Evolutionary conservation across 1,284 basidiomycete species (phyloP).

Genomic region (Schizophyllum amplum): DNA sequence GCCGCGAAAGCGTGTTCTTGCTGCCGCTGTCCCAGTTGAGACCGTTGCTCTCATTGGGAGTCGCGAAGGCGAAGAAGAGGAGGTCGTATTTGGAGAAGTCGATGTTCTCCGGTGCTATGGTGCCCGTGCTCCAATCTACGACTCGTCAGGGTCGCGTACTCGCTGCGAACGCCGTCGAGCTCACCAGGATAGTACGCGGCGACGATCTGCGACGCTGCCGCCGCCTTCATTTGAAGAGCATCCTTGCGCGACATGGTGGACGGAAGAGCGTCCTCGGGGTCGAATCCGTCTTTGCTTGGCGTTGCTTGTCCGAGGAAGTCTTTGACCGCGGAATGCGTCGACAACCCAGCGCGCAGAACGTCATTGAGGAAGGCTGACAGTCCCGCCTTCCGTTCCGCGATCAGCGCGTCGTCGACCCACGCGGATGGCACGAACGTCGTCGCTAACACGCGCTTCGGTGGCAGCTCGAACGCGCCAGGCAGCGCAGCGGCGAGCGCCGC

Average conservation of each 20-base stretch:
- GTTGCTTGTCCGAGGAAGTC: slow-evolving; percentile 29
- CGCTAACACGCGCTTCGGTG: slow-evolving; percentile 39
- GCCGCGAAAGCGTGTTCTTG: slow-evolving; percentile 34
- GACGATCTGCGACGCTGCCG: slow-evolving; percentile 21
- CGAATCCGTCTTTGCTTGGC: slow-evolving; percentile 17
- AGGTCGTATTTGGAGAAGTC: slow-evolving; percentile 69
- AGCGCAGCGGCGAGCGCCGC: slow-evolving; percentile 32
- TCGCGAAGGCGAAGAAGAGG: slow-evolving; percentile 61
- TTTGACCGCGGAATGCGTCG: slow-evolving; percentile 23
- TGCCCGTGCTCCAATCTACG: slow-evolving; percentile 56
- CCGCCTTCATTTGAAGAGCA: slow-evolving; percentile 23
- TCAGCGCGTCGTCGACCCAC: slow-evolving; percentile 45
- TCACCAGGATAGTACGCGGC: slow-evolving; percentile 45
- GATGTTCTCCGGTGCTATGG: slow-evolving; percentile 54
- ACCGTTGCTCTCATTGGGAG: slow-evolving; percentile 41
- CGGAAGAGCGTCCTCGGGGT: slow-evolving; percentile 35
- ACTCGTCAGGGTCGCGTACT: background rate
- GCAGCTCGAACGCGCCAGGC: slow-evolving; percentile 31
- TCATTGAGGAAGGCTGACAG: slow-evolving; percentile 34
- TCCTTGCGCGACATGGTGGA: slow-evolving; percentile 35
- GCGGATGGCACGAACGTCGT: slow-evolving; percentile 41
- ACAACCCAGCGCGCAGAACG: slow-evolving; percentile 28
- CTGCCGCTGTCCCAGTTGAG: slow-evolving; percentile 44
- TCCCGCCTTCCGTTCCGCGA: slow-evolving; percentile 43
- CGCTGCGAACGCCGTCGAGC: background rate